A percentile compares a stretch with the other conserved stretches of the same genome.
These are phyloP conservation scores for Saccharomycopsis vini DNA, from an alignment of 805 yeast species.

Conservation along the genomic window DNA sequence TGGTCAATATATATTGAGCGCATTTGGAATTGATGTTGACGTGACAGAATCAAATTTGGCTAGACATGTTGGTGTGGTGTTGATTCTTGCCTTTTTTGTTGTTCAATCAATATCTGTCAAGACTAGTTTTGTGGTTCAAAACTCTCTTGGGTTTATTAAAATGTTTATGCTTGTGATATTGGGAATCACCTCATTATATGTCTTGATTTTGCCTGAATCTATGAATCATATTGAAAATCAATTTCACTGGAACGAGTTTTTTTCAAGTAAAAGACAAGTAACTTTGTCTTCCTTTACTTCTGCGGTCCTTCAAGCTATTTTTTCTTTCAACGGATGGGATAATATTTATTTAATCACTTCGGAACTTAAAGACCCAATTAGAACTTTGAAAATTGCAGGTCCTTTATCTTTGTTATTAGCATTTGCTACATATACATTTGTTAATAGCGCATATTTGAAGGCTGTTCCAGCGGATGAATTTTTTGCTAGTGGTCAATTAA, in stretches of 20 bases:
- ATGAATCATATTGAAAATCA: constrained; percentile 37
- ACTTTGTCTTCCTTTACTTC: constrained; percentile 40
- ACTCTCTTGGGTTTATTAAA: constrained; percentile 54
- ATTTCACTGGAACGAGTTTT: constrained; percentile 29
- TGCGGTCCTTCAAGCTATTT: constrained; percentile 49
- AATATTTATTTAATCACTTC: constrained; percentile 51
- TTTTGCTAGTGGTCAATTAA: constrained; percentile 44
- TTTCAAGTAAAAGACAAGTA: constrained; percentile 26
- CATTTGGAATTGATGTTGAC: constrained; percentile 34
- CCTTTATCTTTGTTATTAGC: constrained; percentile 43
- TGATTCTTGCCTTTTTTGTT: constrained; percentile 30
- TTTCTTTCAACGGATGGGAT: constrained; percentile 58
- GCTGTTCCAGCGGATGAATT: constrained; percentile 47
- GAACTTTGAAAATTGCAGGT: constrained; percentile 53
- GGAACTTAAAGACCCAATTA: constrained; percentile 50
- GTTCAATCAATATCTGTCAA: constrained; percentile 53
- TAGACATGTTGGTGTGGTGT: constrained; percentile 33
- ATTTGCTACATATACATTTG: constrained; percentile 39
- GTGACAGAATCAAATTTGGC: constrained; percentile 31
- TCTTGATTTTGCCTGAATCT: constrained; percentile 37
- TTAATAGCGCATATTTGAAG: constrained; percentile 48
- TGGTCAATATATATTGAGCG: constrained; percentile 48
- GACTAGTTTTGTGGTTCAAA: constrained; percentile 54
- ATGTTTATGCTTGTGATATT: constrained; percentile 44
- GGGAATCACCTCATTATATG: constrained; percentile 51